Evolutionary conservation across 768 basidiomycete species (phyloP).

Genomic region (Astraeus odoratus): DNA sequence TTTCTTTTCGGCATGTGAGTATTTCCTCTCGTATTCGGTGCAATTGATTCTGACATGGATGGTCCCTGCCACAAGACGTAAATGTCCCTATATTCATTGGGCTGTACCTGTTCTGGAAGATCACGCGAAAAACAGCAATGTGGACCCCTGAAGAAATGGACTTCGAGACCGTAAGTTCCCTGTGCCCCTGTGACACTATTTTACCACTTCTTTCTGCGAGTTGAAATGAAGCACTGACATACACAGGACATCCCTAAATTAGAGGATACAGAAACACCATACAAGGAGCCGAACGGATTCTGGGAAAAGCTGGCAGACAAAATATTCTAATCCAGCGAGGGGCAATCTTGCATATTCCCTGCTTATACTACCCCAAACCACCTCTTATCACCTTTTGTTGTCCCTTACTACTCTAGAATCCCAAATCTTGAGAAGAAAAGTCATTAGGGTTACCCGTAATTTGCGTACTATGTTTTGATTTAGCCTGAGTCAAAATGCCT

Average conservation of each 20-base stretch:
- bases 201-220: neutral
- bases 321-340: conserved; percentile 53
- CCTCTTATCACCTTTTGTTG: too few species aligned
- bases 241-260: conserved; percentile 53
- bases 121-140: conserved; percentile 12
- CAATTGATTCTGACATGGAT: neutral
- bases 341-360: too few species aligned
- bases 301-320: conserved; percentile 41
- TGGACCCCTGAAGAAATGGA: conserved; percentile 66
- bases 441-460: too few species aligned
- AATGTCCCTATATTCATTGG: conserved; percentile 17
- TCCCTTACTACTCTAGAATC: too few species aligned
- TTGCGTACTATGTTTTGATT: too few species aligned
- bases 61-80: conserved; percentile 25
- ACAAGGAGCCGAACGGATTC: conserved; percentile 43
- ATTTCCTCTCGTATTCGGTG: neutral
- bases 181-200: neutral
- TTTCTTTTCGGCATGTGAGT: conserved; percentile 44
- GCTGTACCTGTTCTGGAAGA: conserved; percentile 19
- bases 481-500: too few species aligned
- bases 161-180: conserved; percentile 49
- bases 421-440: too few species aligned
- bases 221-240: too few species aligned
- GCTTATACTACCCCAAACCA: too few species aligned
- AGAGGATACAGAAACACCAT: conserved; percentile 59